Evolutionary conservation across 225 moss, liverwort and hornwort genomes (phyloP), one percentile per base, ranked within the genome.

Genomic region (Straminergon stramineum): DNA sequence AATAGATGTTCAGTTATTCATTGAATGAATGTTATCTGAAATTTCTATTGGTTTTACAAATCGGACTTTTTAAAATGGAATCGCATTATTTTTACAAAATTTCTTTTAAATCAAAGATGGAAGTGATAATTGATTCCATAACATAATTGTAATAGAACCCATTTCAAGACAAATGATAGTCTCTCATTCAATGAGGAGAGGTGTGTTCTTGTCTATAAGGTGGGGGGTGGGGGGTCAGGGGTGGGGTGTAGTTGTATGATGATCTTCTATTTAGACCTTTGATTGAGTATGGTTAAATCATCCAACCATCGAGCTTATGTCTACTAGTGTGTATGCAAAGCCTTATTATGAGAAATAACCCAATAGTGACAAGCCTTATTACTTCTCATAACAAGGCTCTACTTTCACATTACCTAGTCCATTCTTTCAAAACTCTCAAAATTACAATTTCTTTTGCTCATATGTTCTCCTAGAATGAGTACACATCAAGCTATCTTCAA

Each of bases 381-480:
- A 18, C 7, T 75, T 75, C 5, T 75, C 4, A 75, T 31, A 30
- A 48, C 0, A 6, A 75, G 11, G 15, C 14, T 31, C 0, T 6
- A 0, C 4, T 74, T 75, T 48, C 2, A 75, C 11, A 51, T 51
- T 31, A 75, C 4, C 2, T 21, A 21, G 4, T 20, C 4, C 19
- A 43, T 81, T 41, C 28, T 43, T 81, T 20, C 8, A 41, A 61
- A 43, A 9, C 31, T 1, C 48, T 62, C 0, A 48, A 63, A 48
- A 34, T 28, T 61, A 9, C 2, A 13, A 2, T 6, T 32, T 22
- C 7, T 26, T 21, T 45, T 53, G 3, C 2, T 52, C 5, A 51
- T 0, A 52, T 20, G 0, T 31, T 19, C 10, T 30, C 31, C 10
- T 31, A 31, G 0, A 18, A 0, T 31, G 7, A 51, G 0, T 32